These are phyloP conservation scores for Microcera coccophila DNA, from an alignment of 2,329 filamentous ascomycete genomes.

Conservation along the genomic window DNA sequence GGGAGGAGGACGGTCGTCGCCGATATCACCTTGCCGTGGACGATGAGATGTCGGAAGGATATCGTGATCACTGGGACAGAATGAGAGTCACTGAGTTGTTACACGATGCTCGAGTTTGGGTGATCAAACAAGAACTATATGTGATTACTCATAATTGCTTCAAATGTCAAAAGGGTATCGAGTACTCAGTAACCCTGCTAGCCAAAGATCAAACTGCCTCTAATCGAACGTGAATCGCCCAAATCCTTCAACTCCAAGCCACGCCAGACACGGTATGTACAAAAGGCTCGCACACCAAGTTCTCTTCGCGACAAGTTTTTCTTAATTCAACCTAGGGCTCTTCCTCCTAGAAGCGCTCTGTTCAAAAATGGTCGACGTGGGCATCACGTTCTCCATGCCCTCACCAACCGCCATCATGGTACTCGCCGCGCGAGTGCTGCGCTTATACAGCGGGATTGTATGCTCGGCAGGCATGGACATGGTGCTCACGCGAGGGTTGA, in stretches of 20 bases:
- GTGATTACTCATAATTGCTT: too few species aligned
- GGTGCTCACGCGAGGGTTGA: conserved; percentile 43
- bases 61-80: too few species aligned
- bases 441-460: conserved; percentile 48
- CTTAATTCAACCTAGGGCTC: conserved; percentile 46
- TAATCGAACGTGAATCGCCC: conserved; percentile 4
- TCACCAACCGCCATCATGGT: conserved; percentile 36
- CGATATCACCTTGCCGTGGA: background rate
- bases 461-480: conserved; percentile 40
- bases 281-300: background rate
- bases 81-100: too few species aligned
- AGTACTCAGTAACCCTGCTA: conserved; percentile 31
- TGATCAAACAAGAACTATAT: too few species aligned
- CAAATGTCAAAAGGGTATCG: conserved; percentile 36
- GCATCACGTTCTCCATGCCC: conserved; percentile 46
- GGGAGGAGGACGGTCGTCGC: background rate
- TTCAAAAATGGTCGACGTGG: conserved; percentile 43
- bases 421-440: conserved; percentile 35
- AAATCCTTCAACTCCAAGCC: conserved; percentile 8
- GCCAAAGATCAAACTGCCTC: conserved; percentile 5
- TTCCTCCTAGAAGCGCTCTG: conserved; percentile 50
- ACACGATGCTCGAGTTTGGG: too few species aligned
- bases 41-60: too few species aligned
- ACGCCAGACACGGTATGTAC: conserved; percentile 3
- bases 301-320: too few species aligned